These are phyloP conservation scores for Mycena vitilis DNA, from an alignment of 768 basidiomycete species.

Conservation along the genomic window DNA sequence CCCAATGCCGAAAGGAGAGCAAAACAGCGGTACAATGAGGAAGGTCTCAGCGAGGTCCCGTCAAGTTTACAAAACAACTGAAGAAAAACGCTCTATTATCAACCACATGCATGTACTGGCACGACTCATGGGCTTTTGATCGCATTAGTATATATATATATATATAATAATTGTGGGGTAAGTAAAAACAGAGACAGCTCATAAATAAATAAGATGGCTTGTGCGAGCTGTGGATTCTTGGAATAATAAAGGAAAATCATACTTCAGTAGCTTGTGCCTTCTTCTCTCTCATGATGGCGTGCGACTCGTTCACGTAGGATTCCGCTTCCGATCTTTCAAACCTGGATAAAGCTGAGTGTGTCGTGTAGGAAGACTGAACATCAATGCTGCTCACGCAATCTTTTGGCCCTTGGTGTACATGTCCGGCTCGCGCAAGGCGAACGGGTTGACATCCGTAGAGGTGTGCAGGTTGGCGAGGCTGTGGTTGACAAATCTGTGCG, in stretches of 20 bases:
- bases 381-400: slow-evolving; percentile 66
- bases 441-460: slow-evolving; percentile 87
- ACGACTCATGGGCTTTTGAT: no score
- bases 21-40: no score
- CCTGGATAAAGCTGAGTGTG: slow-evolving; percentile 48
- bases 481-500: slow-evolving; percentile 96
- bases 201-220: no score
- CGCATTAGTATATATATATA: no score
- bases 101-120: no score
- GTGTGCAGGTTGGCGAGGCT: slow-evolving; percentile 88
- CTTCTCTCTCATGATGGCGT: slow-evolving; percentile 58
- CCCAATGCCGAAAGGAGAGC: no score
- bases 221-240: no score
- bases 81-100: no score
- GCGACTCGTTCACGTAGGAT: slow-evolving; percentile 71
- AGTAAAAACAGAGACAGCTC: no score
- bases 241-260: not conserved
- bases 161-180: no score
- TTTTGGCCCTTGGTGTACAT: slow-evolving; percentile 86
- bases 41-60: no score
- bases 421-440: slow-evolving; percentile 88
- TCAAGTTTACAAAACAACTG: no score
- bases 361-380: not conserved
- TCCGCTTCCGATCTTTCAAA: slow-evolving; percentile 78
- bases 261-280: slow-evolving; percentile 28